A percentile compares a stretch with the other conserved stretches of the same genome.
These are phyloP conservation scores for Backusella sp. DNA, from an alignment of 192 early-diverging fungal species.

Conservation along the genomic window DNA sequence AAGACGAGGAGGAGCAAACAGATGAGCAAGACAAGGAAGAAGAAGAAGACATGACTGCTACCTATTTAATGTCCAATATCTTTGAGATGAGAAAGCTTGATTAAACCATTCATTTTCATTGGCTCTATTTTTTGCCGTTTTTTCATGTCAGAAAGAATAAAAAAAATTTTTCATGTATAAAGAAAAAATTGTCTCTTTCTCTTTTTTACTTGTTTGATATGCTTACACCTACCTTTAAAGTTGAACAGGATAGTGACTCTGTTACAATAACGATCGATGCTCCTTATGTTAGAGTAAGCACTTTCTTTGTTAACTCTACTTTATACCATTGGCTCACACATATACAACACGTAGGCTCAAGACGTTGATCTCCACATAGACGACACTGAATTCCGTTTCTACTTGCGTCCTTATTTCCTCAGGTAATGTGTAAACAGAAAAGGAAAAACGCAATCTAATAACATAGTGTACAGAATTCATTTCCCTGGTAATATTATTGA, in stretches of 20 bases:
- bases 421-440: constrained; percentile 42
- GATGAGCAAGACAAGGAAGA: background rate
- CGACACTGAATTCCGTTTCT: constrained; percentile 84
- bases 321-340: background rate
- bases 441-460: background rate
- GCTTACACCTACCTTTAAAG: constrained; percentile 87
- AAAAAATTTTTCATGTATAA: background rate
- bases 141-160: background rate
- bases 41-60: background rate
- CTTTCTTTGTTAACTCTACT: too few species aligned
- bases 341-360: constrained; percentile 53
- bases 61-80: background rate
- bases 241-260: constrained; percentile 74
- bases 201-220: constrained; percentile 42
- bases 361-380: constrained; percentile 88
- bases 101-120: background rate
- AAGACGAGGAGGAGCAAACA: background rate
- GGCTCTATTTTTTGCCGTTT: background rate
- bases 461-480: constrained; percentile 54
- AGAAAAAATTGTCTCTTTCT: background rate
- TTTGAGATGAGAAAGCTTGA: constrained; percentile 12
- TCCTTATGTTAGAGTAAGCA: constrained; percentile 73
- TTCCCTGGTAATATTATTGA: constrained; percentile 83
- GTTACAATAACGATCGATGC: constrained; percentile 76
- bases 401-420: constrained; percentile 89